Percentiles rank a stretch among this genome's conserved stretches.
Conservation (phyloP, 148 eudicot species). For the Arctostaphylos glauca region DNA sequence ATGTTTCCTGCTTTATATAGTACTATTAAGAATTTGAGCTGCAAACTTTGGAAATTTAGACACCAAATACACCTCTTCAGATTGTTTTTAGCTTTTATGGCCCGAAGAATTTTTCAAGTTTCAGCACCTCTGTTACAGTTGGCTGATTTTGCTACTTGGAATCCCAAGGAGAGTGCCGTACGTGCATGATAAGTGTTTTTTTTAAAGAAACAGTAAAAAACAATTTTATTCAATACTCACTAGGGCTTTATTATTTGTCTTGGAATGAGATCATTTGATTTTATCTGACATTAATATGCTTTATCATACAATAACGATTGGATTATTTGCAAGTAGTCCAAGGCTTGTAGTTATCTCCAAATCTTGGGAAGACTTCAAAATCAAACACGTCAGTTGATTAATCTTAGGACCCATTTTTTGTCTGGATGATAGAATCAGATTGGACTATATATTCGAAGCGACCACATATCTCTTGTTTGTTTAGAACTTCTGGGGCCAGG, state of each 20-base stretch:
- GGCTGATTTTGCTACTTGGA: not conserved
- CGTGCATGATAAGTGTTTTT: not conserved
- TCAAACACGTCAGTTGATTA: not conserved
- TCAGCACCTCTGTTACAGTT: not conserved
- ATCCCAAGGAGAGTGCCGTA: not conserved
- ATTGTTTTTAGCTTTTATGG: not conserved
- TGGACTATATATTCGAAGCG: not conserved
- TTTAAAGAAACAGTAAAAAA: not conserved
- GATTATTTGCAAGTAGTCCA: not conserved
- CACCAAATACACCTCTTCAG: not conserved
- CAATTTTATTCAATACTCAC: not conserved
- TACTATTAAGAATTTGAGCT: not conserved
- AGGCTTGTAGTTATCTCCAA: constrained; percentile 2
- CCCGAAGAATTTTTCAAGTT: constrained; percentile 3
- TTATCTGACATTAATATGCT: not conserved
- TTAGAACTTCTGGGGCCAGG: not conserved
- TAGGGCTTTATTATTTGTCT: not conserved
- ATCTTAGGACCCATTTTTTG: not conserved
- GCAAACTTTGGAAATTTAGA: not conserved
- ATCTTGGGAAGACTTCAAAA: not conserved
- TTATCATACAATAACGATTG: not conserved
- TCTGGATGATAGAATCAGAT: not conserved
- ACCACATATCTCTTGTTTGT: not conserved
- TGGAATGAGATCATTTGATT: not conserved
- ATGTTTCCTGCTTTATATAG: not conserved